Base-by-base conservation (phyloP, 768 basidiomycete species). In the Boletales sp. region DNA sequence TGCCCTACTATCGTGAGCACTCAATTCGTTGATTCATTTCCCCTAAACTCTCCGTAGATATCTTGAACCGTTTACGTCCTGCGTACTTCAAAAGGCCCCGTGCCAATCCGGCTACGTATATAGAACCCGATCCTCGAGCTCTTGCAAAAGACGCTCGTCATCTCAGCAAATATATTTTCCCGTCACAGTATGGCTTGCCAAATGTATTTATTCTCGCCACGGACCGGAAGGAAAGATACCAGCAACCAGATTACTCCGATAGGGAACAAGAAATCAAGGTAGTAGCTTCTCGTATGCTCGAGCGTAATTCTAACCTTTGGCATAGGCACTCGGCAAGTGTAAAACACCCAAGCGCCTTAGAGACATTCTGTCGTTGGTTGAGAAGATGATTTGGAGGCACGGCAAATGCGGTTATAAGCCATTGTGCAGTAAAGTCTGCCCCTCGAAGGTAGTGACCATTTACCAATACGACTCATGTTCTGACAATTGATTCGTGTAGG, bases 141-240 rank as follows among this genome's bases (percentile, higher is more conserved):
- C 78, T 78, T 56, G 73, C 71, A 39, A 74, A 74, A 35, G 65
- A 80, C 35, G 77, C 79, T 1, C 76, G 86, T 36, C 83, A 83
- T 54, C 68, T 92, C 1, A 76, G 86, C 31, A 94, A 93, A 69
- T 86, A 92, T 59, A 72, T 98, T 2, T 95, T 98, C 59, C 84
- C 93, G 9, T 75, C 84, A 36, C 88, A 93, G 57, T 91, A 84
- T 59, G 78, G 79, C 0, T 62, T 97, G 2, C 61, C 73, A 5
- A 87, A 72, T 55, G 75, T 84, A 2, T 94, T 93, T 52, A 43
- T 52, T 5, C 35, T 45, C 12, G 48, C 59, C 40, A 52, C 52
- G 41, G 60, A 48, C 19, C 54, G 53, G 15, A 66, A 60, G 38
- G 59, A 67, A 39, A 53, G 60, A 0, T 69, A 69, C 38, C 65